Evolutionary conservation across 306 rosid species (phyloP).

Genomic region (Ziziphus jujuba): DNA sequence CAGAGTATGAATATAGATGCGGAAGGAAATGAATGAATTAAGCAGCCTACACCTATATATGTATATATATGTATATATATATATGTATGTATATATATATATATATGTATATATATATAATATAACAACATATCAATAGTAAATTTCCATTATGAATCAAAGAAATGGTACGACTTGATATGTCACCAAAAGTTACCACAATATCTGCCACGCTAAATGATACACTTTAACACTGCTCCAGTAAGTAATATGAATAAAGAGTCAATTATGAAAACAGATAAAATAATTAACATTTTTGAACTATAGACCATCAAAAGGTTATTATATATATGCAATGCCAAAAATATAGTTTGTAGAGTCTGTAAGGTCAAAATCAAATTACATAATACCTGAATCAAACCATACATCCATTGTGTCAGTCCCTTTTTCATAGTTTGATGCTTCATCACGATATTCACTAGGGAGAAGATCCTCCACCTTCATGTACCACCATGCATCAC

Average conservation of each 20-base stretch:
- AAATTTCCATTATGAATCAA: slow-evolving; percentile 7
- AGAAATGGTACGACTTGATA: neutral
- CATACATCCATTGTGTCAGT: slow-evolving; percentile 99
- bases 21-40: too few species aligned
- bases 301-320: neutral
- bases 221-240: slow-evolving; percentile 3
- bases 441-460: slow-evolving; percentile 65
- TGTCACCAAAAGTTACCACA: neutral
- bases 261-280: neutral
- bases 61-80: too few species aligned
- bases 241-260: neutral
- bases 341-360: neutral
- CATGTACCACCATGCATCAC: slow-evolving; percentile 99
- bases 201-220: neutral
- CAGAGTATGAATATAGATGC: too few species aligned
- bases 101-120: too few species aligned
- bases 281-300: neutral
- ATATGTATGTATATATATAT: too few species aligned
- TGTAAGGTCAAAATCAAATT: slow-evolving; percentile 9
- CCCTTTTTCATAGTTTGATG: slow-evolving; percentile 92
- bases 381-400: slow-evolving; percentile 91
- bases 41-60: neutral
- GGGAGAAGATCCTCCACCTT: slow-evolving; percentile 92
- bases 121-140: too few species aligned
- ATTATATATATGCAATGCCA: neutral